Percentiles rank a stretch among this genome's conserved stretches.
Evolutionary conservation across 371 early-diverging fungal species (phyloP).

Genomic region (Mucor indicus): DNA sequence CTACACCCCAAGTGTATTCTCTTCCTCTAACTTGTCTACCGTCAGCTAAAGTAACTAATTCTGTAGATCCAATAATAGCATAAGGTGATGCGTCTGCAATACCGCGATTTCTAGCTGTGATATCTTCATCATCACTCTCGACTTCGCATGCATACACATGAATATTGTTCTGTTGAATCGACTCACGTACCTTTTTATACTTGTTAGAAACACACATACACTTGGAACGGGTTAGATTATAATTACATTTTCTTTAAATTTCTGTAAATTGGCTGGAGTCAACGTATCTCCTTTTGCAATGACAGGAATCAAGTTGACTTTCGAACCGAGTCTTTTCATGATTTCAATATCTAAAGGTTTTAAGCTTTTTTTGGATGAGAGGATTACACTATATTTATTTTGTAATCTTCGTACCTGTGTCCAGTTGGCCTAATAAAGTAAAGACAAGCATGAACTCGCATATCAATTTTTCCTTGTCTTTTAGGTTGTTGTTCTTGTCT

Average conservation of each 20-base stretch:
- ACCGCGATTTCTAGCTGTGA: constrained; percentile 68
- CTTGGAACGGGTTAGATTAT: background rate
- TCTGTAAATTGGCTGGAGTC: constrained; percentile 72
- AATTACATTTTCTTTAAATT: constrained; percentile 71
- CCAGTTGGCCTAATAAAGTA: constrained; percentile 90
- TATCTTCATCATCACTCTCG: constrained; percentile 82
- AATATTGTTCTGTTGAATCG: constrained; percentile 68
- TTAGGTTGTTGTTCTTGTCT: constrained; percentile 56
- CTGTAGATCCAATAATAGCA: constrained; percentile 86
- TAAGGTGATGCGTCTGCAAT: constrained; percentile 88
- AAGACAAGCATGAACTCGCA: constrained; percentile 82
- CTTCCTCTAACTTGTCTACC: constrained; percentile 79
- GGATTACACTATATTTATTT: constrained; percentile 1
- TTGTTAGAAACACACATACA: background rate
- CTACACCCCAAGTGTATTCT: constrained; percentile 91
- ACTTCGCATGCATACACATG: constrained; percentile 67
- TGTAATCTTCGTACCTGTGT: constrained; percentile 61
- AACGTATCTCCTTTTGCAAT: constrained; percentile 64
- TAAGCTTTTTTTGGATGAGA: constrained; percentile 49
- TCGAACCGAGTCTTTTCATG: constrained; percentile 76
- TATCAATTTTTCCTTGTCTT: constrained; percentile 55
- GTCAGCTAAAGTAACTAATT: constrained; percentile 67
- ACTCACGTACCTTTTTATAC: constrained; percentile 61
- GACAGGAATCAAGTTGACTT: constrained; percentile 85
- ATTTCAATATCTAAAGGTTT: constrained; percentile 88